A percentile compares a stretch with the other conserved stretches of the same genome.
phyloP scores from a whole-genome alignment of 352 stramenopile genomes.

The Globisporangium alternatum region DNA sequence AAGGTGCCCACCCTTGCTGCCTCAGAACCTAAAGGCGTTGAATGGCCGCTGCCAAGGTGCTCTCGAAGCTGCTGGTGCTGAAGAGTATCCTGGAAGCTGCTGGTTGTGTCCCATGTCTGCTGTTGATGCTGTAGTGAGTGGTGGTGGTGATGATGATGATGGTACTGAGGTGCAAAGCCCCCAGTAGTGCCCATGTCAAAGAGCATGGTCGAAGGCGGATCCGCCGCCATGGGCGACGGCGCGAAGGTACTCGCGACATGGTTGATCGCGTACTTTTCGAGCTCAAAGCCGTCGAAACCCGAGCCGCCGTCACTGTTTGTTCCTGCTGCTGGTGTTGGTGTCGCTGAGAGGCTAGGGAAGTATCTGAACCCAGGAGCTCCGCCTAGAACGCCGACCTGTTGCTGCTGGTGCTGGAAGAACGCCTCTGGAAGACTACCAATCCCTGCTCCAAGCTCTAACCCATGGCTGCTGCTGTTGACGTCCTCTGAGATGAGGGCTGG shows the following conservation, averaged over 20 bases:
- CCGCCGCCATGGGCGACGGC: neutral
- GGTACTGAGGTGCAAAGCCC: constrained; percentile 1
- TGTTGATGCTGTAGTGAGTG: neutral
- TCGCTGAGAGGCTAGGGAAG: neutral
- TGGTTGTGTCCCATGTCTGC: neutral
- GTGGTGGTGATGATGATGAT: neutral
- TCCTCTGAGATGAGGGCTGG: neutral
- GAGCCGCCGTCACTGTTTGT: neutral
- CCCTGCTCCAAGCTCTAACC: neutral
- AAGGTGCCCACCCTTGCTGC: neutral
- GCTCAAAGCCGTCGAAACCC: constrained; percentile 7
- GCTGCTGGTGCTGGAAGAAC: constrained; percentile 3
- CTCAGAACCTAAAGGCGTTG: neutral
- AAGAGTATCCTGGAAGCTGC: neutral
- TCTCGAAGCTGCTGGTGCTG: neutral
- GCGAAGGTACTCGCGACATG: constrained; percentile 4
- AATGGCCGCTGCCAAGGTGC: neutral
- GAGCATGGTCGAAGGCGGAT: neutral
- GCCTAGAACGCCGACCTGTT: neutral
- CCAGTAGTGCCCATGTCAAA: neutral
- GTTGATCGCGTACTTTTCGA: constrained; percentile 10
- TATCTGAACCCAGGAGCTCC: constrained; percentile 1
- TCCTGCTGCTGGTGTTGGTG: constrained; percentile 1
- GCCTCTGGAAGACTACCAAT: neutral
- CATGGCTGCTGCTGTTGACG: neutral